Base-by-base conservation (phyloP, 2,329 filamentous ascomycete species). In the Exophiala sp. region DNA sequence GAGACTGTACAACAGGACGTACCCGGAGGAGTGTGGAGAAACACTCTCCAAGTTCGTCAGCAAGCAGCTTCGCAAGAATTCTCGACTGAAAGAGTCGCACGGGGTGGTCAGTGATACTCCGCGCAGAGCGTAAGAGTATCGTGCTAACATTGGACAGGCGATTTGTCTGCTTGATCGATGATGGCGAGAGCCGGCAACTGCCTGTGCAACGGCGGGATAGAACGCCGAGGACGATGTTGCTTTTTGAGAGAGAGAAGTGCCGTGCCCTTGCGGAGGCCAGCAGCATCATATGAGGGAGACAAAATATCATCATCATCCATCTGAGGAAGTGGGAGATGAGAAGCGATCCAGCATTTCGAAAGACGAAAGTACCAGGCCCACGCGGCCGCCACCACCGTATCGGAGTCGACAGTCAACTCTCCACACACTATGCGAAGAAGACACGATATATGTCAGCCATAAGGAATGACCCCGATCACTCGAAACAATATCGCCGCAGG, bases 161-260 rank as follows among this genome's bases (percentile, higher is more conserved):
- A n/a, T 52, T 52, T 19, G 27, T 47, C 8, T 46, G 48, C 32
- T n/a, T 47, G 22, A 52, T 52, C 21, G 48, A 52, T 23, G 48
- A 52, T 19, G 43, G 48, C 7, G 10, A 35, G n/a, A 21, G 23
- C n/a, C 35, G 32, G 19, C 16, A 14, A 18, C 9, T 51, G 19
- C 48, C 48, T 6, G 30, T 52, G n/a, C 23, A 47, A 21, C 27
- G 48, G 24, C 35, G 38, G n/a, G 48, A 52, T 18, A 22, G 43
- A 30, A 52, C 43, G 14, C 48, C 48, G 19, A 30, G 48, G 27
- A 52, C 48, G 11, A 52, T 52, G 48, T 18, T 52, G 24, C 37
- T 52, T 5, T 52, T 52, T 37, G 48, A 52, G 21, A 34, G 48
- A 34, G 48, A 24, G 38, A 41, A 9, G 19, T 42, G n/a, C 43